phyloP scores from a whole-genome alignment of 1,284 basidiomycete species.

The Lentinula novae-zelandiae region DNA sequence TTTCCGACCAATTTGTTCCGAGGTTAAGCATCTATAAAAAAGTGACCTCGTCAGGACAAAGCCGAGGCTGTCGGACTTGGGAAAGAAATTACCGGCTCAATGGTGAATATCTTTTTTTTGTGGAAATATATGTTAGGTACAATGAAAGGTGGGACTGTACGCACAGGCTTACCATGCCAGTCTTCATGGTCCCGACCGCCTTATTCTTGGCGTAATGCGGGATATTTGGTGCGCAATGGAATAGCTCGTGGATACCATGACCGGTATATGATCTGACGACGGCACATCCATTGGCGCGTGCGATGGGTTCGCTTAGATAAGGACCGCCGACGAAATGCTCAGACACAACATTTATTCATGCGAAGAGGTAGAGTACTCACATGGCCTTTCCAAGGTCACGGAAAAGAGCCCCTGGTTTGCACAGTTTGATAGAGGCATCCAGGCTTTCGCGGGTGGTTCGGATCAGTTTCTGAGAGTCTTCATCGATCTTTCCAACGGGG shows the following conservation, averaged over 20 bases:
- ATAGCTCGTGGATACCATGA: constrained; percentile 86
- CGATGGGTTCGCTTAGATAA: constrained; percentile 69
- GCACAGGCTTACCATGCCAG: constrained; percentile 64
- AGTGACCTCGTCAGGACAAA: constrained; percentile 1
- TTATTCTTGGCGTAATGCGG: constrained; percentile 90
- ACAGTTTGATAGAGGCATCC: constrained; percentile 85
- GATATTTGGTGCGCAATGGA: constrained; percentile 73
- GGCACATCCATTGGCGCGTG: constrained; percentile 75
- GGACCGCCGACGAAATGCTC: constrained; percentile 14
- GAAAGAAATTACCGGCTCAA: constrained; percentile 62
- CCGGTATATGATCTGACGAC: constrained; percentile 89
- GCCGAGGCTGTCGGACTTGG: constrained; percentile 11
- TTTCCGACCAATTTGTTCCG: constrained; percentile 66
- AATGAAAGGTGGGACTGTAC: neutral
- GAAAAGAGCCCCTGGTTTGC: constrained; percentile 87
- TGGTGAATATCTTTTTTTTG: constrained; percentile 56
- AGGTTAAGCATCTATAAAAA: constrained; percentile 83
- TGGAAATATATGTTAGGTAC: constrained; percentile 9
- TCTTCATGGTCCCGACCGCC: constrained; percentile 77
- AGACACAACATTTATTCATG: neutral
- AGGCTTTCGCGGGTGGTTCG: constrained; percentile 76
- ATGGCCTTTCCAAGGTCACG: constrained; percentile 81
- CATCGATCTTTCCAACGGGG: constrained; percentile 83
- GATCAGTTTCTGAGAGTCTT: constrained; percentile 80
- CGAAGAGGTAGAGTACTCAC: constrained; percentile 38